These are phyloP conservation scores for Phylloporus sp. DNA, from an alignment of 768 basidiomycete genomes.

Conservation along the genomic window DNA sequence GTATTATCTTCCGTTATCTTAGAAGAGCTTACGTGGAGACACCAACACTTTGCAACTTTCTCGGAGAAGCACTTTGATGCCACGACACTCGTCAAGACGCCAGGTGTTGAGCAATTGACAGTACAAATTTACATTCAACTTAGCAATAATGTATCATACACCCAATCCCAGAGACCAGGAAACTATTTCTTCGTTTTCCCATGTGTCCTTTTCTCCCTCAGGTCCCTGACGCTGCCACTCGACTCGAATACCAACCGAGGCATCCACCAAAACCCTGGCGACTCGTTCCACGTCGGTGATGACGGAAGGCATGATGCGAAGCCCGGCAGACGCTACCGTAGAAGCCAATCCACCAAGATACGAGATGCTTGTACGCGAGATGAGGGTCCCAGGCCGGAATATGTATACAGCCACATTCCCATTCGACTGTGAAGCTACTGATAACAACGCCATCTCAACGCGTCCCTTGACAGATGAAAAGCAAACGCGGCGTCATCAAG, in stretches of 20 bases:
- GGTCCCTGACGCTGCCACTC: slow-evolving; percentile 22
- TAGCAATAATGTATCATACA: too few species aligned
- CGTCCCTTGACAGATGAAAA: slow-evolving; percentile 15
- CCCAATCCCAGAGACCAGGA: slow-evolving; percentile 22
- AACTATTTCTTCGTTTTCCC: slow-evolving; percentile 27
- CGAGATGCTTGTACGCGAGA: slow-evolving; percentile 10
- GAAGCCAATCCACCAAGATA: slow-evolving; percentile 18
- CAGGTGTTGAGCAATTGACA: too few species aligned
- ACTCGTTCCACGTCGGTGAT: slow-evolving; percentile 19
- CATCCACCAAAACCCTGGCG: slow-evolving; percentile 23
- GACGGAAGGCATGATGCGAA: slow-evolving; percentile 20
- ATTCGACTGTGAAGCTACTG: slow-evolving; percentile 11
- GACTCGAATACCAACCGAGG: slow-evolving; percentile 23
- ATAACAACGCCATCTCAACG: slow-evolving; percentile 17
- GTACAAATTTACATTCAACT: too few species aligned
- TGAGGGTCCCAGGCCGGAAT: slow-evolving; percentile 18
- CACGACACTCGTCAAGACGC: too few species aligned
- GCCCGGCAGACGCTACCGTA: slow-evolving; percentile 15
- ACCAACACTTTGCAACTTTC: too few species aligned
- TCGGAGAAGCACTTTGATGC: too few species aligned
- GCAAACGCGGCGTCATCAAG: too few species aligned
- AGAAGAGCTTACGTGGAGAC: too few species aligned
- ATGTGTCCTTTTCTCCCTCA: slow-evolving; percentile 17
- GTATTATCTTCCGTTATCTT: too few species aligned
- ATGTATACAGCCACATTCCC: slow-evolving; percentile 13